These are phyloP conservation scores for Trametes elegans DNA, from an alignment of 768 basidiomycete genomes.

Conservation along the genomic window DNA sequence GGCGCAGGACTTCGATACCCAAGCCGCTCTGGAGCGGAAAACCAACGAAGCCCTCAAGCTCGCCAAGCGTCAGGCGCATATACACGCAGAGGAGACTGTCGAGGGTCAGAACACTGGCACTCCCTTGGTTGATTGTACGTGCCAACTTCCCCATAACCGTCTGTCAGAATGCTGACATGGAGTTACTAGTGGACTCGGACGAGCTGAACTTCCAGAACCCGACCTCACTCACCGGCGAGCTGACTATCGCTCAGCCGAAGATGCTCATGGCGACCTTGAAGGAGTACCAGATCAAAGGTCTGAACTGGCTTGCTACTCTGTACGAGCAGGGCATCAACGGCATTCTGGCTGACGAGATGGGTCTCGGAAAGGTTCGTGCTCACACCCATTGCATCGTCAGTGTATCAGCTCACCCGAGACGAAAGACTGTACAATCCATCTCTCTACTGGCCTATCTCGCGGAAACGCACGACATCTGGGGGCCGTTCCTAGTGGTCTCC, in stretches of 20 bases:
- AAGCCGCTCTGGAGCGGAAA: conserved; percentile 77
- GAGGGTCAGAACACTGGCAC: conserved; percentile 30
- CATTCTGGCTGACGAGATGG: conserved; percentile 99
- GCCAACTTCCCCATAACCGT: background rate
- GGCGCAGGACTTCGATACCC: conserved; percentile 82
- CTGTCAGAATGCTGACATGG: background rate
- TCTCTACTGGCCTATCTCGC: conserved; percentile 94
- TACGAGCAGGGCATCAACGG: conserved; percentile 99
- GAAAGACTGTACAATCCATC: conserved; percentile 94
- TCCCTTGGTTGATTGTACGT: conserved; percentile 73
- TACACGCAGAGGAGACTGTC: conserved; percentile 42
- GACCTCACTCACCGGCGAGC: conserved; percentile 77
- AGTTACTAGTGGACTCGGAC: conserved; percentile 77
- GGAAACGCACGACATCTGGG: conserved; percentile 98
- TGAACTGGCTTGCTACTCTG: conserved; percentile 96
- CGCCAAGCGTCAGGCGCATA: conserved; percentile 52
- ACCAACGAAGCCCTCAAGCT: conserved; percentile 74
- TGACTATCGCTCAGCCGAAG: conserved; percentile 87
- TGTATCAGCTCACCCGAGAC: background rate
- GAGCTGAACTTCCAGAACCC: conserved; percentile 99
- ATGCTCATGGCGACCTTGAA: conserved; percentile 97
- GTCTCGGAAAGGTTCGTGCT: conserved; percentile 71
- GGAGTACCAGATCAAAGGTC: conserved; percentile 96
- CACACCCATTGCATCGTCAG: too few relatives aligned
- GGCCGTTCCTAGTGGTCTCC: conserved; percentile 96